Base-by-base conservation (phyloP, 208 protist species). In the Vickermania spadyakhi region DNA sequence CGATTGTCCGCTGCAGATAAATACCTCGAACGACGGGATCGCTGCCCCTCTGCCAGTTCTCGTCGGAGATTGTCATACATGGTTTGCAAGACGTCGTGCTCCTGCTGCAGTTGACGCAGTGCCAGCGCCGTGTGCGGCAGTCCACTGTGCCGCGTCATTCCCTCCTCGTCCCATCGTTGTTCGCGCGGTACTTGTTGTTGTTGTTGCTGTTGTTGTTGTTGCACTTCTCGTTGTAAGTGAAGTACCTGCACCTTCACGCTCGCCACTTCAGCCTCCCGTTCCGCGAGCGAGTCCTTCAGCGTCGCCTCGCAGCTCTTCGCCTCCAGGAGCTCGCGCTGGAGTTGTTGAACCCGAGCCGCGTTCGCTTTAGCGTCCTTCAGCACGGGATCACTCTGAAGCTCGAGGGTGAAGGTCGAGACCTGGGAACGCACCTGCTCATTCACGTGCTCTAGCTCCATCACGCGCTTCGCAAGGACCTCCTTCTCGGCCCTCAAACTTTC, bases 381-480 rank as follows among this genome's bases (percentile, higher is more conserved):
- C 1, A 81, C 68, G 3, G 88, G 88, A 58, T 95, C 88, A 60
- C 88, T 92, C 56, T 92, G 82, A 56, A 95, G 69, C 64, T 95
- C 88, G 28, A 80, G 62, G n/a, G 88, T 84, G 68, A 95, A 95
- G 65, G 73, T 77, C 26, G 81, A 67, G 4, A 95, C 79, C 64
- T 95, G 88, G 42, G 80, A 66, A 0, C 82, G 77, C 52, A 95
- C 81, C 64, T 77, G 75, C 22, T 72, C 82, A 64, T 95, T 95
- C 25, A 79, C 79, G 45, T 73, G 72, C 71, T 89, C 79, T 51
- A 95, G 66, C 64, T 92, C 82, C 52, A 81, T 30, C 59, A 88
- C 78, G 11, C 76, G 86, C 64, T 62, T 31, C 72, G 77, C 73
- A 45, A 92, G 81, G 30, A 58, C 63, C 64, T 89, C 84, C 66